Conservation (phyloP, 2,329 filamentous ascomycete genomes). For the Celoporthe dispersa region DNA sequence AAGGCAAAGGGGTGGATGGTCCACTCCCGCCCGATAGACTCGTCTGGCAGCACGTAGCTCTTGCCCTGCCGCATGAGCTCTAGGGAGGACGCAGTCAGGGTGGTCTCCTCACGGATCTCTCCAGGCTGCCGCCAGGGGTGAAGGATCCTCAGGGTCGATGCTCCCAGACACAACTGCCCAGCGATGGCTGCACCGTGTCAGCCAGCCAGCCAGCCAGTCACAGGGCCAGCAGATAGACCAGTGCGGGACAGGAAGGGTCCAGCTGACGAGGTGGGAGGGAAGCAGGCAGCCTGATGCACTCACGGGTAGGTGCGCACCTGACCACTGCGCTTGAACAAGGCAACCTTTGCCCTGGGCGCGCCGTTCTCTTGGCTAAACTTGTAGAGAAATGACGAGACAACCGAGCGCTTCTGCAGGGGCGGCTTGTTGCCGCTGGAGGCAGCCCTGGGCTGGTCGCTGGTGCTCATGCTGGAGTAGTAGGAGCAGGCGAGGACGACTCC, state of each 20-base stretch:
- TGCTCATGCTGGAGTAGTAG: slow-evolving; percentile 29
- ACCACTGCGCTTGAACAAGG: slow-evolving; percentile 64
- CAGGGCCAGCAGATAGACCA: no score
- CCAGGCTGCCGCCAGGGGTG: slow-evolving; percentile 61
- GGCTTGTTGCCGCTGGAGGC: slow-evolving; percentile 16
- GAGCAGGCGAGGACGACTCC: slow-evolving; percentile 1
- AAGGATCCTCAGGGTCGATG: slow-evolving; percentile 57
- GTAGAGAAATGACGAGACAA: slow-evolving; percentile 58
- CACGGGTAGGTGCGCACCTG: slow-evolving; percentile 65
- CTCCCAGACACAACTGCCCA: slow-evolving; percentile 66
- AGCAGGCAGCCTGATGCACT: slow-evolving; percentile 31
- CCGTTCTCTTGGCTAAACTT: slow-evolving; percentile 43
- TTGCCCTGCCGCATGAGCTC: slow-evolving; percentile 61
- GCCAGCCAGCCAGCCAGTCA: background rate
- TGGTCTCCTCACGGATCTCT: slow-evolving; percentile 67
- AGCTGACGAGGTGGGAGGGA: background rate
- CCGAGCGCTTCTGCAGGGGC: slow-evolving; percentile 42
- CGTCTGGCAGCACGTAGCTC: slow-evolving; percentile 60
- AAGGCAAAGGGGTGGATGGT: slow-evolving; percentile 67
- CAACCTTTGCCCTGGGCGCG: slow-evolving; percentile 51
- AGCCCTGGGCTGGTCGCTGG: background rate
- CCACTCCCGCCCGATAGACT: slow-evolving; percentile 60
- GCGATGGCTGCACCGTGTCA: slow-evolving; percentile 48
- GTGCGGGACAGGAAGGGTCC: background rate
- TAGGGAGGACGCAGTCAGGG: slow-evolving; percentile 51